Conservation (phyloP, 495 filamentous ascomycete genomes). For the Copromyces sp. region DNA sequence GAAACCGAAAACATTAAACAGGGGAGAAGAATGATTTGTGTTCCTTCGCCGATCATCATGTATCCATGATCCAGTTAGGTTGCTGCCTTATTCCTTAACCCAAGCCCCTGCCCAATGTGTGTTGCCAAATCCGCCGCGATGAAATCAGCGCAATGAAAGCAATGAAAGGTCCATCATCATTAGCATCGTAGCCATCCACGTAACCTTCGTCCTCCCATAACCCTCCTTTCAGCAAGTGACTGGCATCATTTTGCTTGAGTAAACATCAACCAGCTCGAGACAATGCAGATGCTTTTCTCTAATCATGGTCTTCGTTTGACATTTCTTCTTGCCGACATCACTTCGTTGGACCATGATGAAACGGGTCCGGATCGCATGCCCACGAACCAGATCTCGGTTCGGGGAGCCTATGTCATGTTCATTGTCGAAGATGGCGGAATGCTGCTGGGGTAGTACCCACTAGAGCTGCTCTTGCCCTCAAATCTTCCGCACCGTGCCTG, state of each 20-base stretch:
- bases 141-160: not conserved
- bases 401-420: slow-evolving; percentile 14
- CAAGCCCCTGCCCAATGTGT: not conserved
- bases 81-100: not conserved
- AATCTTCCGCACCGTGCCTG: slow-evolving; percentile 29
- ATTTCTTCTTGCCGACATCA: not conserved
- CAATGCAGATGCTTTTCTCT: not conserved
- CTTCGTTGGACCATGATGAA: not conserved
- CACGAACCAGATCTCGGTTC: not conserved
- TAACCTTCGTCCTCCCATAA: not conserved
- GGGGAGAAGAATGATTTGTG: not conserved
- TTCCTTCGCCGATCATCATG: not conserved
- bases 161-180: not conserved
- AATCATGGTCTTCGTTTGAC: not conserved
- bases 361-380: not conserved
- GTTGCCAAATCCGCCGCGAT: not conserved
- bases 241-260: not conserved
- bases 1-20: not conserved
- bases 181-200: not conserved
- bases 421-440: slow-evolving; percentile 20
- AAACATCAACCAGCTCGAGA: not conserved
- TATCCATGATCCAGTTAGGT: not conserved
- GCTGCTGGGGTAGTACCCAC: slow-evolving; percentile 36
- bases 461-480: slow-evolving; percentile 34
- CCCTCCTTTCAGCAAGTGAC: not conserved